Evolutionary conservation across 75 land plant species (phyloP), one percentile per base, ranked within the genome.

Genomic region (Pinus albicaulis): DNA sequence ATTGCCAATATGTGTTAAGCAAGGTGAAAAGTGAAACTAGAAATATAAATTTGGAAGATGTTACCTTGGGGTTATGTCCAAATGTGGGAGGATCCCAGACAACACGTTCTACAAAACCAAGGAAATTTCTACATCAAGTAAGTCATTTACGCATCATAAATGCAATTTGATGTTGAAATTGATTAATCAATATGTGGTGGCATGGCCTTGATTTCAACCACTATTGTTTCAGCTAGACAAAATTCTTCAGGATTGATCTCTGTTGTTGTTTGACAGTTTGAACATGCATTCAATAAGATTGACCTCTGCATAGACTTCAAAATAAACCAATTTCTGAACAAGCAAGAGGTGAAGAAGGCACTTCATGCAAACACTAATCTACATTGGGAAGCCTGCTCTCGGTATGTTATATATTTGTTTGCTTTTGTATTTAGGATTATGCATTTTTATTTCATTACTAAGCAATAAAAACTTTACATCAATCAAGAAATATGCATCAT

Each of bases 341-440:
- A 55, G 23, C 58, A 62, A 12, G 73, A 84, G 26, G 86, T 80
- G 26, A 83, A 84, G 52, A 57, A 77, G 61, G 80, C 86, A 25
- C 79, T 84, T 31, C 86, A 85, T 81, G 86, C 86, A 71, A 85
- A 85, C 31, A 75, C 63, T 10, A 83, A 78, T n/a, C 55, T 44
- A 44, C 7, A 44, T 44, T 6, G 48, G n/a, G n/a, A 44, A 44
- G 7, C 48, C 48, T 44, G 6, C 48, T 44, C 48, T 6, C 7
- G 7, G 7, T 44, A 5, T 44, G 48, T 44, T 8, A 6, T 44
- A 44, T 5, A 44, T 44, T 44, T 44, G 48, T 5, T 44, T 44
- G 48, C 7, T 44, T 44, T 44, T 44, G 7, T 44, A 44, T 44
- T 44, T 44, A 6, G 48, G 48, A 6, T 6, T 44, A 6, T 6